Base-by-base conservation (phyloP, 352 stramenopile species). In the Phytophthora melonis region DNA sequence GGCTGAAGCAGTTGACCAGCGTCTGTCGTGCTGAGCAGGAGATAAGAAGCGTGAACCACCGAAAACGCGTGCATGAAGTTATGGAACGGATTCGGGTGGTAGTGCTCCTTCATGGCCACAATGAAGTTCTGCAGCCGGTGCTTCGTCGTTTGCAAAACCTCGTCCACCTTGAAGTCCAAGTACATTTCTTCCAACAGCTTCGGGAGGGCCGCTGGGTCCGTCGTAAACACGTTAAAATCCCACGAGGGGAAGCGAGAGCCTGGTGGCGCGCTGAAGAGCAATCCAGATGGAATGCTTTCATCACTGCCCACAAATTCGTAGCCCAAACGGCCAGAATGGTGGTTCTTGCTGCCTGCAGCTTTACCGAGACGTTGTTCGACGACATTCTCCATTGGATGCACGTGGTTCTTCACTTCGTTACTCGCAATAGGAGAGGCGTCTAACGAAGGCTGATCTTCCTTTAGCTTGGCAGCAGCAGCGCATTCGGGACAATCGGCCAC, bases 51-150 rank as follows among this genome's bases (percentile, higher is more conserved):
- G 75, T 98, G 93, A 30, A 97, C 82, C 27, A 97, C 93, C 2
- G 89, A 93, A 61, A 97, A 90, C 14, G 89, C 94, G 71, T 98
- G 94, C 66, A 93, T 54, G 68, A 95, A 98, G 82, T 97, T 98
- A 80, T 98, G 93, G 73, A 98, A 98, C 52, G 93, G 89, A 66
- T 96, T 96, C 43, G 88, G 88, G 70, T 95, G 89, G 72, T 96
- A 96, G 52, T 93, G 84, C 19, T 93, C 87, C 61, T 93, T 93
- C 64, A 93, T 88, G 8, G 81, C 86, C 53, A 88, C 75, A 68
- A 96, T 93, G 56, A 96, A 96, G 65, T 94, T 93, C 39, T 85
- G 84, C 49, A 96, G 60, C 5, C 78, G 81, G 23, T 83, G 68
- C 68, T 84, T 82, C 16, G 83, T 85, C 23, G 82, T 90, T 18